Evolutionary conservation across 1,284 basidiomycete species (phyloP), one percentile per base, ranked within the genome.

Genomic region (Hymenochaete sp.): DNA sequence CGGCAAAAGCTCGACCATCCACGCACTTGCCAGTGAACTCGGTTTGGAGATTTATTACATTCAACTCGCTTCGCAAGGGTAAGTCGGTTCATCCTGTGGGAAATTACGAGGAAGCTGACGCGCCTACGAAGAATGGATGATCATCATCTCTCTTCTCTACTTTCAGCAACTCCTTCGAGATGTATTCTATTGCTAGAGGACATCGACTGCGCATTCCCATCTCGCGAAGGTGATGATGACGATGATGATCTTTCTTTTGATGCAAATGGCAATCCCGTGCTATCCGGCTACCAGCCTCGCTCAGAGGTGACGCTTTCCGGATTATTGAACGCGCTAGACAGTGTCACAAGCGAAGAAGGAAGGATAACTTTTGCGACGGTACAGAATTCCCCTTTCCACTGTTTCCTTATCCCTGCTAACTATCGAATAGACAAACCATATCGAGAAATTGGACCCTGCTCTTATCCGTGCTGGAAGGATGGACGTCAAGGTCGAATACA

Each of bases 11-110:
- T 75, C 72, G 1, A 74, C 75, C 3, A 77, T 80, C 25, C 77
- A 77, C 50, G 76, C 75, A 3, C 57, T 82, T 28, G 76, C 78
- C 3, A 72, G 76, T 2, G 75, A 75, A 57, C 64, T 80, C 2
- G 68, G 70, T 16, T 62, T 79, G 9, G 75, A 79, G 51, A 75
- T 80, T 16, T 80, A 75, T 49, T 65, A 72, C 0, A 55, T 81
- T 6, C 75, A 73, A 1, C 61, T 81, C 3, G 67, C 74, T 1
- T 65, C 71, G 18, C 60, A 63, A 25, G 67, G 65, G 72, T 75
- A 53, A 31, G 68, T 3, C n/a, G 26, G 21, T 11, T 33, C 22
- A 19, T 43, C 18, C 19, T 6, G 16, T 31, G 31, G 29, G 19
- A 16, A 22, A 7, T 32, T 22, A 27, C 26, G 18, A 39, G 38